Conservation (phyloP, 2,329 filamentous ascomycete species). For the Colletotrichum paranaense region DNA sequence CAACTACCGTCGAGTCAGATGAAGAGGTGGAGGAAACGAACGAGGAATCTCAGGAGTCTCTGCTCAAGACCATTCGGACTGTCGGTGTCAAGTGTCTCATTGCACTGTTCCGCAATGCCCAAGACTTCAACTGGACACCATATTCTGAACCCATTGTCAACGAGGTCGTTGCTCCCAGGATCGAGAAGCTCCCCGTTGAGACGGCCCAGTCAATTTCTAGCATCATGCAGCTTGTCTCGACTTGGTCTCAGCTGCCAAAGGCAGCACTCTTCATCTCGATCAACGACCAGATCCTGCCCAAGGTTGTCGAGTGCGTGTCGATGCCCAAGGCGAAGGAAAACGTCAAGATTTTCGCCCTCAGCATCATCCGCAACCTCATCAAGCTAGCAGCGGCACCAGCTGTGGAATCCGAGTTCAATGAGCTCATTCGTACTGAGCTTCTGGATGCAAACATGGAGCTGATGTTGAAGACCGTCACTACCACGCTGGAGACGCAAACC, state of each 20-base stretch:
- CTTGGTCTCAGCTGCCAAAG: constrained; percentile 78
- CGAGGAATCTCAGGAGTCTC: constrained; percentile 61
- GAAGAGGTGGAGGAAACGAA: constrained; percentile 54
- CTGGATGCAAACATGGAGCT: constrained; percentile 67
- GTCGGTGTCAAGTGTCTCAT: constrained; percentile 86
- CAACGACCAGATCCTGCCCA: constrained; percentile 73
- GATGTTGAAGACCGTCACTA: constrained; percentile 75
- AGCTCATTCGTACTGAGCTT: constrained; percentile 66
- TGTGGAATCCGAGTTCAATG: constrained; percentile 64
- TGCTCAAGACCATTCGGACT: constrained; percentile 75
- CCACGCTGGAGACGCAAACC: constrained; percentile 70
- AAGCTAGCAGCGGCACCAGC: constrained; percentile 67
- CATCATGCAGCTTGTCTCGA: constrained; percentile 81
- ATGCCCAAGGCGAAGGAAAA: constrained; percentile 83
- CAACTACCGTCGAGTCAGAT: constrained; percentile 45
- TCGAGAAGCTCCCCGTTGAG: constrained; percentile 83
- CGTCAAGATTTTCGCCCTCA: constrained; percentile 85
- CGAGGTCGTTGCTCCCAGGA: constrained; percentile 80
- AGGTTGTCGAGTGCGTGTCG: constrained; percentile 78
- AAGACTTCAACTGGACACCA: constrained; percentile 75
- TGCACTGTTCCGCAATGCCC: constrained; percentile 79
- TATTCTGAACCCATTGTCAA: constrained; percentile 79
- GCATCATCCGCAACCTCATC: constrained; percentile 78
- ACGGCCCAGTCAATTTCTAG: constrained; percentile 91
- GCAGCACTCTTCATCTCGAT: constrained; percentile 75